Evolutionary conservation across 306 rosid species (phyloP).

Genomic region (Neltuma alba): DNA sequence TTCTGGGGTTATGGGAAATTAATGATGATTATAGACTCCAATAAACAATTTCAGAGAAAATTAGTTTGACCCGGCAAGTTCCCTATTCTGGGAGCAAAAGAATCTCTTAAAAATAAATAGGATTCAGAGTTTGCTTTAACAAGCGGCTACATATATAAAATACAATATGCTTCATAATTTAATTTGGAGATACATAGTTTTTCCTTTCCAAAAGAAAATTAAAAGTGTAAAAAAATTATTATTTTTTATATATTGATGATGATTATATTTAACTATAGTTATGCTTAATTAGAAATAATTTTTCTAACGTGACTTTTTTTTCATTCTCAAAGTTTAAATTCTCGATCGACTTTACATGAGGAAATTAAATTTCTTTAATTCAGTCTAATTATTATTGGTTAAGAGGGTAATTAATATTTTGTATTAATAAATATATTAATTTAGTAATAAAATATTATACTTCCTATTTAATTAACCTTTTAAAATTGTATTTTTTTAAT

Average conservation of each 20-base stretch:
- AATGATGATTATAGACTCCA: neutral
- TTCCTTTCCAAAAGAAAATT: neutral
- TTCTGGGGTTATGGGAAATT: slow-evolving; percentile 22
- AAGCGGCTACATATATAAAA: slow-evolving; percentile 37
- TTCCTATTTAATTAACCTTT: too few relatives aligned
- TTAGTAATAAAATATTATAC: too few relatives aligned
- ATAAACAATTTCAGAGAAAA: slow-evolving; percentile 21
- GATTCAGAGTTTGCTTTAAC: slow-evolving; percentile 29
- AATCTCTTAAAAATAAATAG: slow-evolving; percentile 31
- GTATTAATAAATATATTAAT: too few relatives aligned
- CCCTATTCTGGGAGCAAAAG: slow-evolving; percentile 33
- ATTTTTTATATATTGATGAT: neutral
- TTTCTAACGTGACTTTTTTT: too few relatives aligned
- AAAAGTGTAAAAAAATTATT: neutral
- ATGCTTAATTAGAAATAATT: too few relatives aligned
- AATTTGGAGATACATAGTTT: neutral
- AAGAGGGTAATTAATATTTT: too few relatives aligned
- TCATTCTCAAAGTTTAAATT: too few relatives aligned
- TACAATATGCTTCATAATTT: slow-evolving; percentile 4
- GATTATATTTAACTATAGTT: too few relatives aligned
- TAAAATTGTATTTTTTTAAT: too few relatives aligned
- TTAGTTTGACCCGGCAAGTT: slow-evolving; percentile 33
- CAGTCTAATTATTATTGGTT: too few relatives aligned
- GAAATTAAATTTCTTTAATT: too few relatives aligned
- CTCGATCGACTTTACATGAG: too few relatives aligned